Conservation (phyloP, 2,329 filamentous ascomycete species). For the Ophiocordyceps robertsii region DNA sequence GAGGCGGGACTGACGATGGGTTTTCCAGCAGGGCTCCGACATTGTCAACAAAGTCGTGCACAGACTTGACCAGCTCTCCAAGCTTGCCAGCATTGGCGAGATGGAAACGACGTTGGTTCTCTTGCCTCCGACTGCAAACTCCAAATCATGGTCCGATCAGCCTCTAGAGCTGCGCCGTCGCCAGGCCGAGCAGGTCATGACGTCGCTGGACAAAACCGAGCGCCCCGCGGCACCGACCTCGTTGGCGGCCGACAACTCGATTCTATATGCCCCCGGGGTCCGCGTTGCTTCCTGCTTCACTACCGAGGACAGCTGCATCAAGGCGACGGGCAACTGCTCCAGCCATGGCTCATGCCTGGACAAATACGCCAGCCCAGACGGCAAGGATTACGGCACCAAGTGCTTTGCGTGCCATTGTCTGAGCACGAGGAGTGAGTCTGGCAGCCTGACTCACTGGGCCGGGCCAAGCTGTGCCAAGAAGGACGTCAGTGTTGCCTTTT, state of each 20-base stretch:
- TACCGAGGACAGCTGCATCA: constrained; percentile 53
- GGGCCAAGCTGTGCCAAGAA: constrained; percentile 82
- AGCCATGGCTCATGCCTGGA: constrained; percentile 66
- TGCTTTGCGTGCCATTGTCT: constrained; percentile 76
- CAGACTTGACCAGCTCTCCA: constrained; percentile 29
- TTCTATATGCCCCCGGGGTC: constrained; percentile 22
- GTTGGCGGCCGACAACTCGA: constrained; percentile 11
- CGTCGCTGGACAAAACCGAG: constrained; percentile 16
- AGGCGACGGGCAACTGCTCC: constrained; percentile 65
- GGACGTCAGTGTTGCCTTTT: constrained; percentile 81
- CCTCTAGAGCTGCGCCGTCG: constrained; percentile 32
- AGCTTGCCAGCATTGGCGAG: constrained; percentile 32
- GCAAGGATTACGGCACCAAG: constrained; percentile 22
- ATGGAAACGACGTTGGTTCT: constrained; percentile 45
- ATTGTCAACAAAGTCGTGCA: constrained; percentile 28
- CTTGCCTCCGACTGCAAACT: constrained; percentile 31
- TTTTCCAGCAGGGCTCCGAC: constrained; percentile 20
- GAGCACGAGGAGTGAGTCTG: constrained; percentile 39
- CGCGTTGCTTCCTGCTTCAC: constrained; percentile 62
- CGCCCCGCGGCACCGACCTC: constrained; percentile 12
- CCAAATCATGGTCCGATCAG: constrained; percentile 26
- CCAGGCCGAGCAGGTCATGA: constrained; percentile 33
- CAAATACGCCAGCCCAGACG: constrained; percentile 39
- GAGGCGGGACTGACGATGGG: constrained; percentile 10
- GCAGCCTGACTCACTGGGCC: constrained; percentile 63